Percentiles rank a stretch among this genome's conserved stretches.
Conservation (phyloP, 306 rosid genomes). For the Vigna angularis region DNA sequence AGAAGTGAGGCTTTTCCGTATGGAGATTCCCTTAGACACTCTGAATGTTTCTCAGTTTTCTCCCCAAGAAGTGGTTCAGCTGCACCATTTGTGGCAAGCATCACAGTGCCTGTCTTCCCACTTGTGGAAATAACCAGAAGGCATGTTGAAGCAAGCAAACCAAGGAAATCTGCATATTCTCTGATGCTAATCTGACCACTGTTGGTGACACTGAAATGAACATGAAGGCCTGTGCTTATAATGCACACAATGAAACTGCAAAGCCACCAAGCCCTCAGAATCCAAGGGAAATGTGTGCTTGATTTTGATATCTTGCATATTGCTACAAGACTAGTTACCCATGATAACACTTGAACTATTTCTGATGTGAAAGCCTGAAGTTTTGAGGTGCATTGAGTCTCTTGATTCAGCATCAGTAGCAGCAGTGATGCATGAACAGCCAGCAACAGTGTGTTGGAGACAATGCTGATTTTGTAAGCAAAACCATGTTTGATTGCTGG, state of each 20-base stretch:
- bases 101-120: constrained; percentile 67
- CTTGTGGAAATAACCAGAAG: constrained; percentile 63
- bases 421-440: constrained; percentile 54
- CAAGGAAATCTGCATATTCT: constrained; percentile 65
- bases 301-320: constrained; percentile 49
- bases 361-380: constrained; percentile 60
- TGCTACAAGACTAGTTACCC: constrained; percentile 56
- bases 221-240: constrained; percentile 50
- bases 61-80: constrained; percentile 72
- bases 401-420: constrained; percentile 54
- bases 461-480: constrained; percentile 60
- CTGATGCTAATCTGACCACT: constrained; percentile 45
- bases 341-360: constrained; percentile 58
- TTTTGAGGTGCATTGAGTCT: constrained; percentile 55
- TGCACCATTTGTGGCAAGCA: constrained; percentile 45
- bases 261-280: constrained; percentile 87
- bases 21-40: constrained; percentile 53
- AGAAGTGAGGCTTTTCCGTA: constrained; percentile 73
- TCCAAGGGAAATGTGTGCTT: constrained; percentile 66
- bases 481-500: constrained; percentile 45
- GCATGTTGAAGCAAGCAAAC: constrained; percentile 63
- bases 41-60: constrained; percentile 47
- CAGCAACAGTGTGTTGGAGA: constrained; percentile 58
- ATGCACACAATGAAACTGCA: constrained; percentile 63
- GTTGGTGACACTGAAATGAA: constrained; percentile 44